Percentiles rank a stretch among this genome's conserved stretches.
Conservation (phyloP, 2,329 filamentous ascomycete genomes). For the Talaromyces amestolkiae region DNA sequence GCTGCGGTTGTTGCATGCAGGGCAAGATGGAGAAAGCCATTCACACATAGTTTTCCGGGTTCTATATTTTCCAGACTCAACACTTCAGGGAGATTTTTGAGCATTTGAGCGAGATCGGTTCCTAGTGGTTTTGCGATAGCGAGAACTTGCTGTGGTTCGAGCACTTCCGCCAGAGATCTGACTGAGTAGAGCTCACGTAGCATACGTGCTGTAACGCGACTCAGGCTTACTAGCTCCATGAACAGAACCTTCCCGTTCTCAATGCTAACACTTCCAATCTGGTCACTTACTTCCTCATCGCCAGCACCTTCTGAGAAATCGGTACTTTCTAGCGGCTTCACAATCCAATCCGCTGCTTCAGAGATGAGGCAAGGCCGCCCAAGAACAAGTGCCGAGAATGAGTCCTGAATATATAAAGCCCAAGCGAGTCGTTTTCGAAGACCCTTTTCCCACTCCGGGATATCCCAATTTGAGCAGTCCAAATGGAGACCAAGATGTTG, state of each 20-base stretch:
- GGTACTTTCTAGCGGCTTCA: constrained; percentile 9
- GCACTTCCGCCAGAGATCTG: constrained; percentile 10
- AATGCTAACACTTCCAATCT: constrained; percentile 16
- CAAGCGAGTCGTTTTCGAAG: constrained; percentile 62
- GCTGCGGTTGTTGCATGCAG: constrained; percentile 16
- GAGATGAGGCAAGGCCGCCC: constrained; percentile 15
- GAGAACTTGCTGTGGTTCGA: constrained; percentile 15
- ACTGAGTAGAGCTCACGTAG: constrained; percentile 13
- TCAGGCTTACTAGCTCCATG: constrained; percentile 10
- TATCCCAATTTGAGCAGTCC: constrained; percentile 61
- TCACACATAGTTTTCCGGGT: constrained; percentile 11
- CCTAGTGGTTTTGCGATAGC: constrained; percentile 16
- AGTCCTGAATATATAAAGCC: constrained; percentile 65
- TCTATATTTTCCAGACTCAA: constrained; percentile 15
- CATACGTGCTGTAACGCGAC: constrained; percentile 13
- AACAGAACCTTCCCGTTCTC: constrained; percentile 15
- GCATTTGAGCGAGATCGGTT: constrained; percentile 11
- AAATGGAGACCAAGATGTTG: constrained; percentile 61
- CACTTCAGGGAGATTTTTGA: constrained; percentile 9
- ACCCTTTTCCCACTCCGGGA: constrained; percentile 63
- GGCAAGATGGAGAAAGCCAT: constrained; percentile 17
- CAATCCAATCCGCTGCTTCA: constrained; percentile 13
- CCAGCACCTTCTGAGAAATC: constrained; percentile 16
- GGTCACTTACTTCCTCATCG: constrained; percentile 12
- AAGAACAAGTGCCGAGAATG: constrained; percentile 14